Evolutionary conservation across 2,329 filamentous ascomycete species (phyloP).

Genomic region (Calonectria crousiana): DNA sequence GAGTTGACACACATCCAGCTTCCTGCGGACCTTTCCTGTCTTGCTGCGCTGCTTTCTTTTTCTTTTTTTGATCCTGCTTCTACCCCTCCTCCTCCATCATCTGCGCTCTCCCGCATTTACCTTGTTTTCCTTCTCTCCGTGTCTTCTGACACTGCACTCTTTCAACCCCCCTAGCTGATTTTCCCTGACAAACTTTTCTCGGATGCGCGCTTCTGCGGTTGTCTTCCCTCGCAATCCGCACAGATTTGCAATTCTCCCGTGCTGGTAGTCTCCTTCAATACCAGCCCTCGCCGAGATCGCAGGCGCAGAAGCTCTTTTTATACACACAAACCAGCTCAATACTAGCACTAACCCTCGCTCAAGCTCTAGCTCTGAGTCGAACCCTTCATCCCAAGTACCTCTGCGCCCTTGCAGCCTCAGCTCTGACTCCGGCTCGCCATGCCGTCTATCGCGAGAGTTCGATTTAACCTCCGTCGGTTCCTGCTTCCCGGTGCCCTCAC

Average conservation of each 20-base stretch:
- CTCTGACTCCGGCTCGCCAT: constrained; percentile 23
- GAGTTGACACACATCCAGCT: neutral
- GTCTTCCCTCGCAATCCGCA: neutral
- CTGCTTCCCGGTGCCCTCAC: constrained; percentile 57
- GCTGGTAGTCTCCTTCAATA: neutral
- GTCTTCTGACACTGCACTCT: neutral
- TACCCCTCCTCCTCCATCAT: neutral
- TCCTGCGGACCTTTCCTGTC: neutral
- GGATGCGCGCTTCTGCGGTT: neutral
- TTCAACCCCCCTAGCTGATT: neutral
- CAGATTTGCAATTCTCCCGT: neutral
- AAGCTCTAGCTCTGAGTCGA: neutral
- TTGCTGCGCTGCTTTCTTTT: neutral
- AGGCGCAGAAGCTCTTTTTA: too few relatives aligned
- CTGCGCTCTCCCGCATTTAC: neutral
- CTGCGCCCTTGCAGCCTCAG: neutral
- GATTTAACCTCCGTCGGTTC: constrained; percentile 53
- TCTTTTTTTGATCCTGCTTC: neutral
- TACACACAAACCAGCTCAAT: neutral
- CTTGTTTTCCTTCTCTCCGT: neutral
- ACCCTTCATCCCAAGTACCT: neutral
- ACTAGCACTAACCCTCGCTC: neutral
- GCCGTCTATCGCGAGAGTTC: constrained; percentile 32
- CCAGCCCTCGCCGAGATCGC: neutral
- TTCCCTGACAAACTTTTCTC: neutral